Evolutionary conservation across 768 basidiomycete genomes (phyloP).

Genomic region (Agaricus blazei): DNA sequence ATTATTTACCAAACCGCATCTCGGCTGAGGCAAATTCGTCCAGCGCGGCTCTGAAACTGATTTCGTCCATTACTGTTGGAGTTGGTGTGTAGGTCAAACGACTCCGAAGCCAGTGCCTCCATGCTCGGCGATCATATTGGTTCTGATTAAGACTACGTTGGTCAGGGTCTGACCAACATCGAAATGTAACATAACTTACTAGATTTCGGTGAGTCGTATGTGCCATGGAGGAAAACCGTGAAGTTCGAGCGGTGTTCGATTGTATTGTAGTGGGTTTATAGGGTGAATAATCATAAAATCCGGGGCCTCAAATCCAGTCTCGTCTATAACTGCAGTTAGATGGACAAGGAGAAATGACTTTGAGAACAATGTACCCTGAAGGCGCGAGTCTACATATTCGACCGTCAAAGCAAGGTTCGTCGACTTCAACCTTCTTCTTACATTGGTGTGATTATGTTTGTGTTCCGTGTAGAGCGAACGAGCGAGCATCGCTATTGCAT

Average conservation of each 20-base stretch:
- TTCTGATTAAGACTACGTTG: constrained; percentile 23
- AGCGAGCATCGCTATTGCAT: constrained; percentile 55
- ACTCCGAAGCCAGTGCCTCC: constrained; percentile 7
- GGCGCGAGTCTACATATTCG: constrained; percentile 37
- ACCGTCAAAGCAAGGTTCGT: constrained; percentile 33
- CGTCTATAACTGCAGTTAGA: constrained; percentile 27
- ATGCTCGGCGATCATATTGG: constrained; percentile 1
- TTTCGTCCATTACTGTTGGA: constrained; percentile 39
- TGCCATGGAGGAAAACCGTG: constrained; percentile 86
- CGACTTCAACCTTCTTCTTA: constrained; percentile 14
- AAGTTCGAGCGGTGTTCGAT: constrained; percentile 52
- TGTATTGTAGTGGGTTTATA: constrained; percentile 31
- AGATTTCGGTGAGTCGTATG: constrained; percentile 73
- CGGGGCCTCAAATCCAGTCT: constrained; percentile 55
- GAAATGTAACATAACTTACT: constrained; percentile 40
- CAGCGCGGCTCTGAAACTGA: constrained; percentile 61
- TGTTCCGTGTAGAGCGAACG: constrained; percentile 36
- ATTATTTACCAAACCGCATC: constrained; percentile 72
- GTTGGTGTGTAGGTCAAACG: constrained; percentile 4
- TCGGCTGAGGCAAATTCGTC: constrained; percentile 72
- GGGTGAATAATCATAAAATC: constrained; percentile 77
- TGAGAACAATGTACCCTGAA: constrained; percentile 49
- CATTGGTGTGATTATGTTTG: constrained; percentile 17
- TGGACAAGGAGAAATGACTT: background rate
- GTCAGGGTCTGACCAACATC: background rate